Evolutionary conservation across 2,329 filamentous ascomycete species (phyloP), one percentile per base, ranked within the genome.

Genomic region (Plectosphaerella plurivora): DNA sequence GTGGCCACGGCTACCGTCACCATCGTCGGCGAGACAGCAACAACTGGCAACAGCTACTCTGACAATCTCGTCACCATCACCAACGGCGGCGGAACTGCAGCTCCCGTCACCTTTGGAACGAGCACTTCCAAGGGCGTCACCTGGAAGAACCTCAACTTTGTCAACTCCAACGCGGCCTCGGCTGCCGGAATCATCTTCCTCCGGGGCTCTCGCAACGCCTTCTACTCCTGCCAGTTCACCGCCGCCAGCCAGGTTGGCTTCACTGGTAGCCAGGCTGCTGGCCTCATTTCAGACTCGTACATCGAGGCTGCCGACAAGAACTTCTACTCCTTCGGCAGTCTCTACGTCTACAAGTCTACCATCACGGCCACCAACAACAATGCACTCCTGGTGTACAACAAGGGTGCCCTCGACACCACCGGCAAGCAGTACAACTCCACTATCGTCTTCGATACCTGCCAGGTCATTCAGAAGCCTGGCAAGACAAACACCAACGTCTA

Each of bases 171-270:
- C 35, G 57, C 64, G 8, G 46, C 54, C 3, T 61, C 60, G 8
- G 53, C 58, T 3, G 60, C 63, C n/a, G 59, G 61, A 10, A 67
- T 64, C 1, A 60, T 68, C 3, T 64, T 57, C 8, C 58, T 72
- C 28, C 61, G 65, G 15, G 73, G 74, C 15, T 61, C 57, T 15
- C 71, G 74, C 5, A 68, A 71, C 24, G 70, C 67, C 2, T 72
- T 75, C 50, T 76, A 77, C 54, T 63, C 65, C n/a, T 76, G 73
- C 42, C 67, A 72, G 16, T 65, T 77, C 5, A 58, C 75, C 5
- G 67, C 72, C 6, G 65, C 68, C 0, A 71, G 73, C 14, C 51
- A 53, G 7, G 53, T 57, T 3, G 60, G 57, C 5, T 55, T 68
- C 25, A 63, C 61, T 6, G 62, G 64, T 2, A 61, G 52, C 8